Evolutionary conservation across 1,284 basidiomycete species (phyloP).

Genomic region (Boletus holoroseus): DNA sequence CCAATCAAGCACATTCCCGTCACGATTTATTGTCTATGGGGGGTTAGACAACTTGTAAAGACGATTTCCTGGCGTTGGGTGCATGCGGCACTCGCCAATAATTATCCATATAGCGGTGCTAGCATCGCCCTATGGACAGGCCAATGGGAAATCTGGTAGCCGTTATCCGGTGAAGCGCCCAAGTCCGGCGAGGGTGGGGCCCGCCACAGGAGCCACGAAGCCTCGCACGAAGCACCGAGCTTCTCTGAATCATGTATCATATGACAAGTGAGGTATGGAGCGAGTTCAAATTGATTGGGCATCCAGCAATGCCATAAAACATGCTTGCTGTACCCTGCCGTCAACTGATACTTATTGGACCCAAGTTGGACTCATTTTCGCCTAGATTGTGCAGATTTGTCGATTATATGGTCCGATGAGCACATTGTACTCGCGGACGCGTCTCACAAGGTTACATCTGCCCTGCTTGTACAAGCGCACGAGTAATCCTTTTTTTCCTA

Average conservation of each 20-base stretch:
- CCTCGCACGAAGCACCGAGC: slow-evolving; percentile 9
- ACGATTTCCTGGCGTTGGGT: not conserved
- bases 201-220: slow-evolving; percentile 18
- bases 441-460: not conserved
- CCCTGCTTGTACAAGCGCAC: not conserved
- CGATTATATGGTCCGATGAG: slow-evolving; percentile 4
- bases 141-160: slow-evolving; percentile 14
- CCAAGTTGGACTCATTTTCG: slow-evolving; percentile 10
- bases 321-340: slow-evolving; percentile 9
- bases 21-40: slow-evolving; percentile 1
- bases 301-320: slow-evolving; percentile 17
- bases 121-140: no score
- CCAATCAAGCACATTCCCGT: slow-evolving; percentile 3
- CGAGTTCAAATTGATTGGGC: slow-evolving; percentile 7
- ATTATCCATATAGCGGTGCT: no score
- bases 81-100: no score
- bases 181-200: slow-evolving; percentile 15
- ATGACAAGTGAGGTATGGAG: slow-evolving; percentile 8
- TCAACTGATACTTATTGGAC: slow-evolving; percentile 2
- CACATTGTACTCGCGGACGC: slow-evolving; percentile 3
- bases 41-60: no score
- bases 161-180: slow-evolving; percentile 25
- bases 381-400: slow-evolving; percentile 20
- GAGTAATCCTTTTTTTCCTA: no score
- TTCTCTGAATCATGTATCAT: slow-evolving; percentile 16